phyloP scores from a whole-genome alignment of 2,329 filamentous ascomycete genomes.

The Aschersonia sp. region DNA sequence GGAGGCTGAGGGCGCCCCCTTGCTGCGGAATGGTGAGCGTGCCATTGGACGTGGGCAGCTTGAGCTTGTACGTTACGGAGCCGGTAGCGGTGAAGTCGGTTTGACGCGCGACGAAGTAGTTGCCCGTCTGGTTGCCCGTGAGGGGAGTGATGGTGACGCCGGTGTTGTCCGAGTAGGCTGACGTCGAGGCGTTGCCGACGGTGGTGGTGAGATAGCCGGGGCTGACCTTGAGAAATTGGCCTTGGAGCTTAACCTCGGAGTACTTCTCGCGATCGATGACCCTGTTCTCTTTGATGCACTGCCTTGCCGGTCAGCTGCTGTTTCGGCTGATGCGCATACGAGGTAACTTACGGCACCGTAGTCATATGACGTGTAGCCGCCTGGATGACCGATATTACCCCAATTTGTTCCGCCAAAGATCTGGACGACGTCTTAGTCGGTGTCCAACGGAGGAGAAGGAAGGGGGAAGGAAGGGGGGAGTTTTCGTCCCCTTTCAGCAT shows the following conservation, averaged over 20 bases:
- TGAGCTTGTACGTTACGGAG: slow-evolving; percentile 48
- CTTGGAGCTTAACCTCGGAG: slow-evolving; percentile 62
- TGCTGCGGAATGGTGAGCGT: slow-evolving; percentile 43
- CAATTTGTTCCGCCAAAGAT: slow-evolving; percentile 70
- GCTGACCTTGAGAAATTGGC: slow-evolving; percentile 60
- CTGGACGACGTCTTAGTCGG: slow-evolving; percentile 13
- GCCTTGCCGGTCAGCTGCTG: not conserved
- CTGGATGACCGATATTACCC: slow-evolving; percentile 62
- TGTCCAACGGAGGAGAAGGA: too few species aligned
- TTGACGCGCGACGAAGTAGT: slow-evolving; percentile 57
- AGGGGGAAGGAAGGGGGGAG: not conserved
- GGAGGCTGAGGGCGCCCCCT: slow-evolving; percentile 39
- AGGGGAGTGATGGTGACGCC: slow-evolving; percentile 48
- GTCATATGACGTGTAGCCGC: slow-evolving; percentile 45
- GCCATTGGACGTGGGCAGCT: slow-evolving; percentile 43
- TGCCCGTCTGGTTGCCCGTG: slow-evolving; percentile 33
- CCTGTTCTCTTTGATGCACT: slow-evolving; percentile 51
- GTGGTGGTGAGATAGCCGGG: slow-evolving; percentile 51
- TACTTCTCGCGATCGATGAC: slow-evolving; percentile 61
- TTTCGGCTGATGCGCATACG: not conserved
- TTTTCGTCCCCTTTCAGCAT: not conserved
- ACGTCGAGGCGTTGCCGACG: slow-evolving; percentile 33
- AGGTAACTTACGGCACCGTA: slow-evolving; percentile 26
- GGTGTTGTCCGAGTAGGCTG: slow-evolving; percentile 34
- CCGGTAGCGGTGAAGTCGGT: slow-evolving; percentile 44